phyloP scores from a whole-genome alignment of 2,329 filamentous ascomycete genomes.

The Metarhizium rileyi region DNA sequence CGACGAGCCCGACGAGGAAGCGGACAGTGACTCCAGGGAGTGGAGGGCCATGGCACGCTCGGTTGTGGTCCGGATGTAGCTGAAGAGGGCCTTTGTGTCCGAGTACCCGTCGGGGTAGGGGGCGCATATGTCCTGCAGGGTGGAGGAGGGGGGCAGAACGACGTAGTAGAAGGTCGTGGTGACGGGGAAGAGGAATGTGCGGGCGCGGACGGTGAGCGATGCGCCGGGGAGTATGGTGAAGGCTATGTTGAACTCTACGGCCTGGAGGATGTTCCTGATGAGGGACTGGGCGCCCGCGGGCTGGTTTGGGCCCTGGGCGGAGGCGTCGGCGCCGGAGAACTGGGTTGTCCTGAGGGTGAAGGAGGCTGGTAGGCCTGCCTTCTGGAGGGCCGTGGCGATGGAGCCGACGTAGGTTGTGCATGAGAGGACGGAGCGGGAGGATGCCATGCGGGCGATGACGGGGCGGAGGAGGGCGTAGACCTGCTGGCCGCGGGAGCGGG shows the following conservation, averaged over 20 bases:
- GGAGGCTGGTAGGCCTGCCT: slow-evolving; percentile 34
- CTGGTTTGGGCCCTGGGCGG: slow-evolving; percentile 23
- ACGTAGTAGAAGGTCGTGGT: slow-evolving; percentile 36
- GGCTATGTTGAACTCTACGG: slow-evolving; percentile 31
- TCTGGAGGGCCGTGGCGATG: slow-evolving; percentile 33
- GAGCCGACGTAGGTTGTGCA: slow-evolving; percentile 33
- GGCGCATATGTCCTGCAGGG: slow-evolving; percentile 29
- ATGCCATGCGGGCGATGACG: slow-evolving; percentile 38
- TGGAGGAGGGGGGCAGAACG: slow-evolving; percentile 25
- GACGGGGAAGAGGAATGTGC: slow-evolving; percentile 33
- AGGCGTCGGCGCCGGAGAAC: slow-evolving; percentile 17
- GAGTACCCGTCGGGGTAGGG: slow-evolving; percentile 36
- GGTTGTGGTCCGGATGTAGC: slow-evolving; percentile 36
- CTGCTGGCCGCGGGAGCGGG: slow-evolving; percentile 27
- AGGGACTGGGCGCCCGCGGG: slow-evolving; percentile 34
- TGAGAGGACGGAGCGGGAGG: slow-evolving; percentile 29
- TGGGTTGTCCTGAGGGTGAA: slow-evolving; percentile 33
- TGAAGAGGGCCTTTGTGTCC: slow-evolving; percentile 31
- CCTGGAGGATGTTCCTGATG: slow-evolving; percentile 32
- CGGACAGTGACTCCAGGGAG: slow-evolving; percentile 15
- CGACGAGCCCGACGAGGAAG: slow-evolving; percentile 8
- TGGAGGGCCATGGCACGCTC: slow-evolving; percentile 29
- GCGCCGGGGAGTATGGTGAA: slow-evolving; percentile 34
- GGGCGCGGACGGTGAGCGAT: slow-evolving; percentile 33
- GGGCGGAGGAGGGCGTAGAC: slow-evolving; percentile 42